A percentile compares a stretch with the other conserved stretches of the same genome.
phyloP scores from a whole-genome alignment of 179 eudicot genomes.

The Nepenthes alata region DNA sequence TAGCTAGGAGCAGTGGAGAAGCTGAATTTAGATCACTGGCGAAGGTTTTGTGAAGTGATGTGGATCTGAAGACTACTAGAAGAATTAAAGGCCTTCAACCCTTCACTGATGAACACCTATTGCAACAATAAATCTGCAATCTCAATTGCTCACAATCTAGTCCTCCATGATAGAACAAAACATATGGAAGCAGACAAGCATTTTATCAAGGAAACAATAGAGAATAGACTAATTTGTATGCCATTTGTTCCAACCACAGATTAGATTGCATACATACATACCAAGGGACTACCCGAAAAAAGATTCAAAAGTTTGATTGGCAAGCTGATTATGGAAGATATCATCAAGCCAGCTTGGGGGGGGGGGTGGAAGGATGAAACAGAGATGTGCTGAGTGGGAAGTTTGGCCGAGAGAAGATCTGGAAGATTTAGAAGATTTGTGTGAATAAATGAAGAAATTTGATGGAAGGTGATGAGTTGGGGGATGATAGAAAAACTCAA shows the following conservation, averaged over 20 bases:
- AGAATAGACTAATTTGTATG: not conserved
- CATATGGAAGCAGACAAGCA: not conserved
- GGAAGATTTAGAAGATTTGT: too few species aligned
- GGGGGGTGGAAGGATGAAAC: not conserved
- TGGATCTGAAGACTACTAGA: constrained; percentile 1
- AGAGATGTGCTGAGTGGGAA: too few species aligned
- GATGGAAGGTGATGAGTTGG: too few species aligned
- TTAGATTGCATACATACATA: not conserved
- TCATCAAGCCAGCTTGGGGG: not conserved
- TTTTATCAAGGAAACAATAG: not conserved
- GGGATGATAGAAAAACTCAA: too few species aligned
- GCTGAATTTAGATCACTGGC: not conserved
- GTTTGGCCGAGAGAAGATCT: too few species aligned
- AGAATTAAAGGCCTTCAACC: not conserved
- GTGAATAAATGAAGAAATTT: too few species aligned
- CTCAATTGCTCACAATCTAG: not conserved
- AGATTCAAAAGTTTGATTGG: not conserved
- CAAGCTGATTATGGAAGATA: not conserved
- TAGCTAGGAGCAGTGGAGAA: not conserved
- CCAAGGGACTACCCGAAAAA: not conserved
- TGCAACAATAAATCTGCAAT: not conserved
- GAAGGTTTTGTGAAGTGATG: not conserved
- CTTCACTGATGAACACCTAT: not conserved
- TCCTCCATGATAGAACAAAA: not conserved
- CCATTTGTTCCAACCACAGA: too few species aligned